A percentile compares a stretch with the other conserved stretches of the same genome.
phyloP scores from a whole-genome alignment of 2,329 filamentous ascomycete species.

The Leptosphaerulina australis region DNA sequence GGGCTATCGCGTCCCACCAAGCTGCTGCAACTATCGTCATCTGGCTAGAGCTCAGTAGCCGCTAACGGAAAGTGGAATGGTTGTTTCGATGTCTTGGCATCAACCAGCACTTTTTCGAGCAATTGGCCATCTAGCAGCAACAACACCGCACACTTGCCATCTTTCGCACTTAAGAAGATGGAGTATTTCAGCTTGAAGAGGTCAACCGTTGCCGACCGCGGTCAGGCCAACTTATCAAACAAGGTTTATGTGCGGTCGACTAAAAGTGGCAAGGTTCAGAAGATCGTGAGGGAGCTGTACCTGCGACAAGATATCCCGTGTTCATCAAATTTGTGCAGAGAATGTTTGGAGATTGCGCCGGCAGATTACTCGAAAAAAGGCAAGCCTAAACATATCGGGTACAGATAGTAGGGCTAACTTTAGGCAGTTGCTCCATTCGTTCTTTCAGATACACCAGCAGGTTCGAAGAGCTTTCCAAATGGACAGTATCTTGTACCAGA shows the following conservation, averaged over 20 bases:
- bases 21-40: conserved; percentile 42
- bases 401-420: conserved; percentile 26
- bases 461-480: conserved; percentile 78
- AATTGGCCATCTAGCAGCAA: conserved; percentile 18
- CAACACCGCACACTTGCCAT: conserved; percentile 14
- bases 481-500: conserved; percentile 96
- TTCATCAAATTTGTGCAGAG: conserved; percentile 84
- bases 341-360: conserved; percentile 76
- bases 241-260: conserved; percentile 96
- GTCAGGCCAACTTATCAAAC: conserved; percentile 80
- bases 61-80: neutral
- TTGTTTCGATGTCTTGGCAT: conserved; percentile 39
- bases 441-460: conserved; percentile 85
- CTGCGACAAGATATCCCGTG: conserved; percentile 96
- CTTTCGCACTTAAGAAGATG: conserved; percentile 25
- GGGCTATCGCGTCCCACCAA: conserved; percentile 39
- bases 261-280: conserved; percentile 95
- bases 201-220: conserved; percentile 59
- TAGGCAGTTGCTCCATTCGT: conserved; percentile 76
- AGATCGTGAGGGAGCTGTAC: conserved; percentile 97
- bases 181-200: conserved; percentile 63
- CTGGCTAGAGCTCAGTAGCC: conserved; percentile 26
- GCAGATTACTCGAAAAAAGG: conserved; percentile 78
- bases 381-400: conserved; percentile 46
- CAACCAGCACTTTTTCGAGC: conserved; percentile 28